These are phyloP conservation scores for Candida sanyaensis DNA, from an alignment of 1,139 yeast genomes.

Conservation along the genomic window DNA sequence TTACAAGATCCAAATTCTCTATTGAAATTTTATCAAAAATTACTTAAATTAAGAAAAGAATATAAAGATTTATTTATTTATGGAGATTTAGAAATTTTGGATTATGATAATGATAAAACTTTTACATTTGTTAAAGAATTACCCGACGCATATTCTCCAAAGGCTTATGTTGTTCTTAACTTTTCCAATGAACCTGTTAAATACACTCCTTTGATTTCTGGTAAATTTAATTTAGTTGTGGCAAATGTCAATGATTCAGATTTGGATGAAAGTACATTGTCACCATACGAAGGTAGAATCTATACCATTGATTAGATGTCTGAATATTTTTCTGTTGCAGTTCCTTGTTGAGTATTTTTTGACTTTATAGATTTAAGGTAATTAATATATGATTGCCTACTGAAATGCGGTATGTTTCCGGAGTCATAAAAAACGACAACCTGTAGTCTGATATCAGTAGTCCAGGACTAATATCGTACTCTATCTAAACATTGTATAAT, in stretches of 20 bases:
- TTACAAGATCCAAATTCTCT: slow-evolving; percentile 49
- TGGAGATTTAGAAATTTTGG: slow-evolving; percentile 47
- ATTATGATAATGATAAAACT: slow-evolving; percentile 36
- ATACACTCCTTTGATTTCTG: slow-evolving; percentile 31
- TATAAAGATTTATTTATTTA: slow-evolving; percentile 46
- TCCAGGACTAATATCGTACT: no score
- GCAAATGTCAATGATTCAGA: slow-evolving; percentile 23
- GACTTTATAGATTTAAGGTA: no score
- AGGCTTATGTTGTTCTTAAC: slow-evolving; percentile 47
- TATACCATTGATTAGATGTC: no score
- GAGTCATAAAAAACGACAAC: no score
- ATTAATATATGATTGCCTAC: no score
- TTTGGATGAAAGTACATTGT: slow-evolving; percentile 23
- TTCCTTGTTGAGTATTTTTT: no score
- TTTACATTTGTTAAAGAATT: slow-evolving; percentile 40
- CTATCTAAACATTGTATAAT: no score
- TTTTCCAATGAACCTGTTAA: slow-evolving; percentile 35
- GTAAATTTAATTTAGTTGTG: slow-evolving; percentile 30
- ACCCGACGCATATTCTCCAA: slow-evolving; percentile 15
- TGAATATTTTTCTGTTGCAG: no score
- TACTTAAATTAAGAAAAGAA: slow-evolving; percentile 45
- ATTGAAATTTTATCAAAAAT: slow-evolving; percentile 45
- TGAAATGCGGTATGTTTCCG: no score
- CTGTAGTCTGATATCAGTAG: no score
- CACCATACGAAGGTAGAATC: slow-evolving; percentile 35